Percentiles rank a stretch among this genome's conserved stretches.
Evolutionary conservation across 495 filamentous ascomycete species (phyloP).

Genomic region (Hypoxylon lienhwacheense): DNA sequence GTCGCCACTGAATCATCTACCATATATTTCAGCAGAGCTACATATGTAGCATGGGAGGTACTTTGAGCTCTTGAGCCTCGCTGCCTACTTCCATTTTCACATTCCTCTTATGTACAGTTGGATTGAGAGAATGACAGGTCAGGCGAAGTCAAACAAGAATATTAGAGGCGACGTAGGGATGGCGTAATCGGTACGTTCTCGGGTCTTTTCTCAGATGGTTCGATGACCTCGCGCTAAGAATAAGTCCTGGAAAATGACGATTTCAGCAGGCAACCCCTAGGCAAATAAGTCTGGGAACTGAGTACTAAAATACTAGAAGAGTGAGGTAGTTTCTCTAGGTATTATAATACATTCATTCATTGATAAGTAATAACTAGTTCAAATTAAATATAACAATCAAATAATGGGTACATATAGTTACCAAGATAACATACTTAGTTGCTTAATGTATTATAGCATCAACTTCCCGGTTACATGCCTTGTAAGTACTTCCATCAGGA

Average conservation of each 20-base stretch:
- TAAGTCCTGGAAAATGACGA: slow-evolving; percentile 29
- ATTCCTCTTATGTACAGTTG: not conserved
- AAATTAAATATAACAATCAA: too few species aligned
- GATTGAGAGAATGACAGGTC: slow-evolving; percentile 1
- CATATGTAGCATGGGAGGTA: too few species aligned
- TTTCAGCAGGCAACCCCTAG: slow-evolving; percentile 10
- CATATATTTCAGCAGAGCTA: slow-evolving; percentile 2
- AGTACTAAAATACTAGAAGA: slow-evolving; percentile 2
- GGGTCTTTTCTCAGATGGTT: slow-evolving; percentile 28
- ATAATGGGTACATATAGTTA: too few species aligned
- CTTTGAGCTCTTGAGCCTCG: not conserved
- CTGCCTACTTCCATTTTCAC: not conserved
- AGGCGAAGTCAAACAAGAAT: slow-evolving; percentile 7
- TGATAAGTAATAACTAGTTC: too few species aligned
- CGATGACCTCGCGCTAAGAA: slow-evolving; percentile 19
- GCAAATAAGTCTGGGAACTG: slow-evolving; percentile 22
- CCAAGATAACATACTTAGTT: too few species aligned
- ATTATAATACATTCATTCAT: too few species aligned
- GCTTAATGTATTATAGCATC: too few species aligned
- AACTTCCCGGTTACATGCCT: too few species aligned
- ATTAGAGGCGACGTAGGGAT: slow-evolving; percentile 18
- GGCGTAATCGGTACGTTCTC: slow-evolving; percentile 34
- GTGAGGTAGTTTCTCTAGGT: too few species aligned
- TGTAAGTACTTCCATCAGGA: too few species aligned
- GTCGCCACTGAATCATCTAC: slow-evolving; percentile 1